phyloP scores from a whole-genome alignment of 2,329 filamentous ascomycete species.

The Claviceps monticola region DNA sequence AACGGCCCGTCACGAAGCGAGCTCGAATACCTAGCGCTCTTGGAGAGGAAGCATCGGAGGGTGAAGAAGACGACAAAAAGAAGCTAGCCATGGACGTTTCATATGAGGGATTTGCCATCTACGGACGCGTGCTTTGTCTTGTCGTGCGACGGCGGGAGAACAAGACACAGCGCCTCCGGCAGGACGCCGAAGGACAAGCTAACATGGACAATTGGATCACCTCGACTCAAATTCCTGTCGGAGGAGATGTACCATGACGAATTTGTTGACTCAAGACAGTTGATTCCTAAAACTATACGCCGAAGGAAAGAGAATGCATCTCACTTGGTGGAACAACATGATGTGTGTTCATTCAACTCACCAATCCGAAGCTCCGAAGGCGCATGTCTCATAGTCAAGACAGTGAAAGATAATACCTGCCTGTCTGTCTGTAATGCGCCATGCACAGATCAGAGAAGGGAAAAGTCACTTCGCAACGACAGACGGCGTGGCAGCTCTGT shows the following conservation, averaged over 20 bases:
- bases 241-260: slow-evolving; percentile 20
- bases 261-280: background rate
- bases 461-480: no score
- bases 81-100: slow-evolving; percentile 74
- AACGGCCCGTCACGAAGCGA: slow-evolving; percentile 32
- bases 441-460: background rate
- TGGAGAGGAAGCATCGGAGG: slow-evolving; percentile 16
- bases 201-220: slow-evolving; percentile 77
- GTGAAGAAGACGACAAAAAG: slow-evolving; percentile 67
- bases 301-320: no score
- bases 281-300: background rate
- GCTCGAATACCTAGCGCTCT: slow-evolving; percentile 18
- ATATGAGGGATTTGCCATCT: slow-evolving; percentile 94
- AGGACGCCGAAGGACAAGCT: slow-evolving; percentile 40
- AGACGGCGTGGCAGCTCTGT: no score
- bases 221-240: slow-evolving; percentile 54
- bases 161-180: slow-evolving; percentile 17
- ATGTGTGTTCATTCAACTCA: background rate
- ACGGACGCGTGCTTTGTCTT: slow-evolving; percentile 81
- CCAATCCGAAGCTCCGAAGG: background rate
- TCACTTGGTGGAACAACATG: background rate
- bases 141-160: slow-evolving; percentile 66
- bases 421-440: background rate
- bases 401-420: background rate
- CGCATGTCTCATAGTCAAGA: background rate